These are phyloP conservation scores for Teunomyces aglyptinius DNA, from an alignment of 805 yeast genomes.

Conservation along the genomic window DNA sequence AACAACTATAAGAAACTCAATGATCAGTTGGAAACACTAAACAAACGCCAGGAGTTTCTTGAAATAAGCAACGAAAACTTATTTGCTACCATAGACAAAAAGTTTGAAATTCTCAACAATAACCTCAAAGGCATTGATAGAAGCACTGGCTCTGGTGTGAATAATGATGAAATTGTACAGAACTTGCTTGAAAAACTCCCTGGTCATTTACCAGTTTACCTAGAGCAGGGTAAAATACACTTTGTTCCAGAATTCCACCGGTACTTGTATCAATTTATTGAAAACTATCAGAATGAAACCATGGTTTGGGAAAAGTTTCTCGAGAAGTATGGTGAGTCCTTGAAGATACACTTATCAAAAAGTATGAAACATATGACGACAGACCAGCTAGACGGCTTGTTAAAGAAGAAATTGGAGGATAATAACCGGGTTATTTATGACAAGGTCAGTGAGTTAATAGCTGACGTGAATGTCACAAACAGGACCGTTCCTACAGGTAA, in stretches of 20 bases:
- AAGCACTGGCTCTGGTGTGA: constrained; percentile 13
- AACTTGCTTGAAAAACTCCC: constrained; percentile 26
- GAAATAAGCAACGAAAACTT: constrained; percentile 16
- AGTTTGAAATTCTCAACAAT: constrained; percentile 15
- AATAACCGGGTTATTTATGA: constrained; percentile 23
- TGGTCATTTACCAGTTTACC: constrained; percentile 29
- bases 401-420: constrained; percentile 19
- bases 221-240: constrained; percentile 33
- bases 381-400: constrained; percentile 19
- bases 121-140: constrained; percentile 12
- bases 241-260: constrained; percentile 39
- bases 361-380: constrained; percentile 16
- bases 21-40: constrained; percentile 8
- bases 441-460: constrained; percentile 26
- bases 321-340: constrained; percentile 15
- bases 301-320: constrained; percentile 26
- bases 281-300: constrained; percentile 18
- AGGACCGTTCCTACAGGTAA: constrained; percentile 12
- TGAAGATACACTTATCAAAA: constrained; percentile 9
- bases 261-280: constrained; percentile 31
- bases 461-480: constrained; percentile 17
- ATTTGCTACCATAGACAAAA: constrained; percentile 10
- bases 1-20: constrained; percentile 1
- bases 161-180: constrained; percentile 16
- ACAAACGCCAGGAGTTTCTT: constrained; percentile 17